Conservation (phyloP, 495 filamentous ascomycete species). For the Xylaria bambusicola region DNA sequence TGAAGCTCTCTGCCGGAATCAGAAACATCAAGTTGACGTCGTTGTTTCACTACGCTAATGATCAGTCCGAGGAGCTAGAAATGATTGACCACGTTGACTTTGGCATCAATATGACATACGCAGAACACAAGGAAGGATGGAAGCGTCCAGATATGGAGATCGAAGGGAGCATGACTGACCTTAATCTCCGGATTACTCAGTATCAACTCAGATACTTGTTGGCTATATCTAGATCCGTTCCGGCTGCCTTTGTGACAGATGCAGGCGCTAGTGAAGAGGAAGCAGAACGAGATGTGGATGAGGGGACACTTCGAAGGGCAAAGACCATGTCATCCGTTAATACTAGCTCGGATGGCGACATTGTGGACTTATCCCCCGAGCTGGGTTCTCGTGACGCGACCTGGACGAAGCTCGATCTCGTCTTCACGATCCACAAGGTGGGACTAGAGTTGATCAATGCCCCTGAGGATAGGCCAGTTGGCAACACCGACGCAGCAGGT, state of each 20-base stretch:
- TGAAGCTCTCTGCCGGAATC: slow-evolving; percentile 88
- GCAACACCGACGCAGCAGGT: slow-evolving; percentile 75
- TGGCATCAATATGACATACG: slow-evolving; percentile 84
- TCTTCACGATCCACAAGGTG: slow-evolving; percentile 85
- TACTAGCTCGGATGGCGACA: slow-evolving; percentile 40
- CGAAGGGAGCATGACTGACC: slow-evolving; percentile 84
- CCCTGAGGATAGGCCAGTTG: slow-evolving; percentile 71
- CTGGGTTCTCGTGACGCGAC: slow-evolving; percentile 62
- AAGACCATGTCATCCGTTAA: slow-evolving; percentile 49
- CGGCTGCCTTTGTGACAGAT: slow-evolving; percentile 81
- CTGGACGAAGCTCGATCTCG: slow-evolving; percentile 92
- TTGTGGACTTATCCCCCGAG: slow-evolving; percentile 65
- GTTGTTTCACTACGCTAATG: slow-evolving; percentile 76
- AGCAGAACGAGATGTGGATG: slow-evolving; percentile 50
- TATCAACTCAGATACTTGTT: slow-evolving; percentile 87
- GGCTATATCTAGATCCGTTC: slow-evolving; percentile 81
- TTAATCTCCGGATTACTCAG: slow-evolving; percentile 87
- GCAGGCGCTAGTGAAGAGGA: slow-evolving; percentile 65
- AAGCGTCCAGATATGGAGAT: slow-evolving; percentile 91
- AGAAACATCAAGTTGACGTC: slow-evolving; percentile 89
- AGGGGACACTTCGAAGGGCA: slow-evolving; percentile 47
- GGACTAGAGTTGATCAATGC: slow-evolving; percentile 85
- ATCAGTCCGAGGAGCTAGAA: slow-evolving; percentile 79
- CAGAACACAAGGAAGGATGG: slow-evolving; percentile 75
- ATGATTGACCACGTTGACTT: slow-evolving; percentile 96